Conservation (phyloP, 306 rosid species). For the Inga oerstediana region DNA sequence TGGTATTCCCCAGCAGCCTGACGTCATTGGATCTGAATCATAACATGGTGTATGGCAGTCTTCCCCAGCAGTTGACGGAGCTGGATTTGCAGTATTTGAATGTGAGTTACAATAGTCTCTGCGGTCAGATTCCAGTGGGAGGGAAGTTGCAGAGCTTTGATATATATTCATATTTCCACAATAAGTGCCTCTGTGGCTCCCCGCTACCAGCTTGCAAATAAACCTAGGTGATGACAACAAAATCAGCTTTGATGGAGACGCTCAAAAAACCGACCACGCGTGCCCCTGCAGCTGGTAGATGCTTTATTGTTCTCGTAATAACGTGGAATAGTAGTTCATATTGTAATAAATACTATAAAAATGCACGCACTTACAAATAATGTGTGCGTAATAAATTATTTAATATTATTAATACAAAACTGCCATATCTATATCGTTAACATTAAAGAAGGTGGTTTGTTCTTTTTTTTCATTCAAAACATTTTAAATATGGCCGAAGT, state of each 20-base stretch:
- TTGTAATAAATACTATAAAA: too few species aligned
- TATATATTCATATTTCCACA: slow-evolving; percentile 48
- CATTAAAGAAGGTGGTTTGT: not conserved
- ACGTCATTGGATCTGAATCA: slow-evolving; percentile 56
- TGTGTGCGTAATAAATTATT: not conserved
- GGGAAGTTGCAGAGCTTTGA: slow-evolving; percentile 62
- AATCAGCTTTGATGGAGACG: not conserved
- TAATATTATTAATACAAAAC: not conserved
- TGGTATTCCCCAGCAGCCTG: slow-evolving; percentile 42
- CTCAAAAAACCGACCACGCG: not conserved
- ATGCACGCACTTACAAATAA: not conserved
- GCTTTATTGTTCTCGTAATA: not conserved
- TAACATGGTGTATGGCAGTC: slow-evolving; percentile 51
- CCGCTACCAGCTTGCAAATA: slow-evolving; percentile 54
- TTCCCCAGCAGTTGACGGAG: slow-evolving; percentile 44
- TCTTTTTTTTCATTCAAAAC: too few species aligned
- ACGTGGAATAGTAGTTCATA: not conserved
- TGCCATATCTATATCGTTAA: not conserved
- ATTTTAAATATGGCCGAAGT: not conserved
- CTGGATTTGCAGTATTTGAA: slow-evolving; percentile 51
- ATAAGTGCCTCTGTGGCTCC: slow-evolving; percentile 68
- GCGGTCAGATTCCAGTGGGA: slow-evolving; percentile 66
- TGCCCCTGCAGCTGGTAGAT: not conserved
- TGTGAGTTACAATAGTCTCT: slow-evolving; percentile 69
- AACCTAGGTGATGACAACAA: not conserved